Percentiles rank a stretch among this genome's conserved stretches.
These are phyloP conservation scores for Pharus latifolius DNA, from an alignment of 176 grass and related monocot genomes.

Conservation along the genomic window DNA sequence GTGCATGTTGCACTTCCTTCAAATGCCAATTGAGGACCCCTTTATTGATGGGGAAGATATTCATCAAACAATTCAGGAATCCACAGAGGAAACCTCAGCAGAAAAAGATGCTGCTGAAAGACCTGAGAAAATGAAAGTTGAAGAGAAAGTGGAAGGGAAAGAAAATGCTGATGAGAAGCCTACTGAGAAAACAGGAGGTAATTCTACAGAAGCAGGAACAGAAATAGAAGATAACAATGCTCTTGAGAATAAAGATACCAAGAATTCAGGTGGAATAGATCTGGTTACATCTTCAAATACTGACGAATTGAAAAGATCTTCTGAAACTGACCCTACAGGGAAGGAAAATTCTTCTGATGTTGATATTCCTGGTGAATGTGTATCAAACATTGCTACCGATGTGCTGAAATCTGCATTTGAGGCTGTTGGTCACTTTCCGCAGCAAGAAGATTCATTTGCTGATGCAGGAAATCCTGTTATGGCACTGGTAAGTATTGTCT, in stretches of 20 bases:
- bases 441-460: conserved; percentile 68
- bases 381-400: conserved; percentile 54
- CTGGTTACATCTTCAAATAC: conserved; percentile 20
- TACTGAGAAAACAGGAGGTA: conserved; percentile 39
- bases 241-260: conserved; percentile 42
- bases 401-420: conserved; percentile 79
- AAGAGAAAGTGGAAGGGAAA: conserved; percentile 54
- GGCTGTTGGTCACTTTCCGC: conserved; percentile 60
- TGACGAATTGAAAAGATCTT: conserved; percentile 31
- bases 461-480: conserved; percentile 96
- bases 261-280: conserved; percentile 30
- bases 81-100: conserved; percentile 17
- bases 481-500: conserved; percentile 56
- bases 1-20: conserved; percentile 95
- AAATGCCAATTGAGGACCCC: conserved; percentile 94
- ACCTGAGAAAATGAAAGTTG: conserved; percentile 59
- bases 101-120: conserved; percentile 33
- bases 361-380: conserved; percentile 45
- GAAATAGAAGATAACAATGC: conserved; percentile 13
- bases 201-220: conserved; percentile 23
- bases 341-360: conserved; percentile 25
- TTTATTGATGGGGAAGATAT: conserved; percentile 53
- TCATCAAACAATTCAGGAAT: conserved; percentile 24
- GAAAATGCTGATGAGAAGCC: conserved; percentile 23
- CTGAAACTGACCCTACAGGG: conserved; percentile 28